Evolutionary conservation across 2,329 filamentous ascomycete species (phyloP), one percentile per base, ranked within the genome.

Genomic region (Lachnellula cervina): DNA sequence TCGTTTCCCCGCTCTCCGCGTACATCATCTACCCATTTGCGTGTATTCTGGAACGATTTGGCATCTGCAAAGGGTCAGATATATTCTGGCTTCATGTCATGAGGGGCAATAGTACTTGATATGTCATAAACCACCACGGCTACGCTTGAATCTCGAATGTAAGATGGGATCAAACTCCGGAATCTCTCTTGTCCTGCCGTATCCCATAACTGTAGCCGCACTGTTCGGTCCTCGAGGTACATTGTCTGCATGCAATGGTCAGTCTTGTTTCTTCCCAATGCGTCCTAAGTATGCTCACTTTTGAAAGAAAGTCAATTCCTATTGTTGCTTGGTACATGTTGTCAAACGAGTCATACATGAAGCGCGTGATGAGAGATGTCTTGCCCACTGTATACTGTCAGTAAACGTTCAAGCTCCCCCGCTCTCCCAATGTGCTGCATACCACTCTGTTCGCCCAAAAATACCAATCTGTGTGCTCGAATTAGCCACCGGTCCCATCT

Each of bases 321-420:
- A 99, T 97, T 40, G 94, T 99, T 56, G 94, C 94, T 76, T 99
- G 94, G 78, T 99, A 99, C 81, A 93, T 97, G 77, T 96, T 97
- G 80, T 99, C 94, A 80, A 99, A 99, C 48, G 94, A 97, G 76
- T 99, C 94, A 81, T 99, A 99, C 94, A 99, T 99, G 80, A 99
- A 99, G 63, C 94, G 87, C 64, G 94, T 99, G 73, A 99, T 99
- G 68, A 99, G 78, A 60, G 94, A 99, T 34, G 94, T 99, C 79
- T 99, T 99, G 72, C 94, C 94, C 68, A 99, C 94, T 97, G 72
- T 59, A 62, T 49, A 47, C n/a, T 40, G 59, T 65, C 51, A 68
- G 62, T 49, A 54, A 59, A 56, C 4, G 17, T 37, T 57, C 40
- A 46, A 46, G 21, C 55, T 38, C 21, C 35, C 34, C 16, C 25